Percentiles rank a stretch among this genome's conserved stretches.
These are phyloP conservation scores for Globisporangium cylindrosporum DNA, from an alignment of 352 stramenopile genomes.

Conservation along the genomic window DNA sequence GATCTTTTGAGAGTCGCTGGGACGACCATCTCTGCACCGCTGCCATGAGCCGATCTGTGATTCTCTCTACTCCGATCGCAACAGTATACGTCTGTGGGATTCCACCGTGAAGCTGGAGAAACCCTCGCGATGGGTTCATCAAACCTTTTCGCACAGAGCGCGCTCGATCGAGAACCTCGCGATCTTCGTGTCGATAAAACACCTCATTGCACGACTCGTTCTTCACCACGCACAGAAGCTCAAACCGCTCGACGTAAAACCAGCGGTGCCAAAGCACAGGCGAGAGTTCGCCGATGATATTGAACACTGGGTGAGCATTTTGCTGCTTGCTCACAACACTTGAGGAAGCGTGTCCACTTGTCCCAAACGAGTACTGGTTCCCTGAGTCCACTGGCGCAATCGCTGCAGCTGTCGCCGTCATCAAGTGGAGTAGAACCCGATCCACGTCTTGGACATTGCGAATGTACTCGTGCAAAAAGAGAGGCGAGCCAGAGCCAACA, in stretches of 20 bases:
- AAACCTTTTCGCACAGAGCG: conserved; percentile 27
- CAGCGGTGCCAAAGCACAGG: conserved; percentile 88
- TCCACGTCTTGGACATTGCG: conserved; percentile 86
- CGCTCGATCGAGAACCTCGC: conserved; percentile 27
- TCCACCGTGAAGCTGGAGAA: conserved; percentile 31
- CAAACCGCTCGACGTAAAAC: conserved; percentile 88
- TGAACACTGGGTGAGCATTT: conserved; percentile 80
- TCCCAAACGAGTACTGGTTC: conserved; percentile 75
- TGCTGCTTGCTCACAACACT: conserved; percentile 34
- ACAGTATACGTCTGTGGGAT: conserved; percentile 29
- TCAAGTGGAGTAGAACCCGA: conserved; percentile 77
- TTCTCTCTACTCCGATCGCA: conserved; percentile 52
- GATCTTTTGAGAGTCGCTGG: conserved; percentile 69
- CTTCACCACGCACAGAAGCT: conserved; percentile 72
- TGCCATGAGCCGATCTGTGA: conserved; percentile 49
- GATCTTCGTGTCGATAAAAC: conserved; percentile 62
- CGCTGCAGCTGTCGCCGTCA: conserved; percentile 63
- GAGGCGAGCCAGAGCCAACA: conserved; percentile 26
- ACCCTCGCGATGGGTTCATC: conserved; percentile 25
- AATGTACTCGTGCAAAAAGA: conserved; percentile 76
- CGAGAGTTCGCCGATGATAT: conserved; percentile 85
- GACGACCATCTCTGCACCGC: conserved; percentile 76
- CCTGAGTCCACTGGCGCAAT: conserved; percentile 34
- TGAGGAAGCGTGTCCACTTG: conserved; percentile 29
- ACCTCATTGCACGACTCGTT: conserved; percentile 56